Base-by-base conservation (phyloP, 2,329 filamentous ascomycete species). In the Massarina eburnea region DNA sequence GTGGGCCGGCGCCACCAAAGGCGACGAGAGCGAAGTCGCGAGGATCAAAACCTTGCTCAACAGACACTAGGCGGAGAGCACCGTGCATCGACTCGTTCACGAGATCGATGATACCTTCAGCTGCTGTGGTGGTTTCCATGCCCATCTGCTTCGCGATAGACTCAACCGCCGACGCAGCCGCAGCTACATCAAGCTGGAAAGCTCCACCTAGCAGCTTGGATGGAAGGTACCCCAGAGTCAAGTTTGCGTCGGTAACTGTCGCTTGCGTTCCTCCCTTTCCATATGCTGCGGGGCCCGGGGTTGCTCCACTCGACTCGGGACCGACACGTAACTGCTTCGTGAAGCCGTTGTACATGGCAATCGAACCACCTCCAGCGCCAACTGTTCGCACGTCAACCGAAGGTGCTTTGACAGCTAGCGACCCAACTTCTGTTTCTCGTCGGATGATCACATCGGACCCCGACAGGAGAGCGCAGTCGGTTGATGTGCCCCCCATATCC, bases 81-180 rank as follows among this genome's bases (percentile, higher is more conserved):
- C 76, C 76, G 45, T 78, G 75, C 69, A 79, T 79, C 6, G 73
- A 74, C 54, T 79, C 76, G 42, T 79, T 78, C 27, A 76, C 72
- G 2, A 79, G 54, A 36, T 76, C 70, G 38, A 79, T 71, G 34
- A 78, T 77, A 20, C 73, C 74, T 54, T 77, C 74, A 1, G 76
- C 76, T 1, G 75, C 71, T 24, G 75, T 61, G 1, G 64, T 63
- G 1, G 68, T 57, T 1, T 69, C 60, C 17, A 77, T 66, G n/a
- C 68, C 70, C 71, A 79, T 77, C 41, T 75, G 71, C 8, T 67
- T 64, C 1, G 75, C 76, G 21, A 79, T 68, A 1, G 60, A 63
- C 39, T 73, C 64, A 0, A 78, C 69, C 4, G 74, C 74, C 0
- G 58, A 41, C 8, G 58, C 55, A n/a, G 76, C 73, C 4, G 74